Conservation (phyloP, 305 asterid species). For the Andrographis paniculata region DNA sequence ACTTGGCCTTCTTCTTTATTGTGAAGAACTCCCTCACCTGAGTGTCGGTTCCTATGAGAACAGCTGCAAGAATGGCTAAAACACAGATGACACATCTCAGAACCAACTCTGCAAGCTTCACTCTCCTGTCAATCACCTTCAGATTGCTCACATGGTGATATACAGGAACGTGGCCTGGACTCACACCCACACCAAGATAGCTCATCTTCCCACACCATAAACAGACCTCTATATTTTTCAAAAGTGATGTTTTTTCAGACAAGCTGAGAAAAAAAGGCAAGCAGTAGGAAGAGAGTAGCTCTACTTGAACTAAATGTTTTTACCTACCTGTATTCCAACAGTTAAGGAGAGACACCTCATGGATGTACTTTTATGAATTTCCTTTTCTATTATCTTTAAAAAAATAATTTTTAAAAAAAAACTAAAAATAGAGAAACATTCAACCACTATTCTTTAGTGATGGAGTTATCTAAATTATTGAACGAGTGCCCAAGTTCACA, state of each 20-base stretch:
- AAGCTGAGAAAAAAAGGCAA: no score
- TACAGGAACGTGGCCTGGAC: constrained; percentile 85
- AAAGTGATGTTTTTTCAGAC: background rate
- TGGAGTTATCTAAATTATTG: no score
- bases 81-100: constrained; percentile 54
- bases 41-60: constrained; percentile 58
- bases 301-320: no score
- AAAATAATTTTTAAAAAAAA: no score
- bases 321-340: no score
- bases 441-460: no score
- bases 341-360: no score
- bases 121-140: constrained; percentile 50
- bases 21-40: constrained; percentile 75
- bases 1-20: constrained; percentile 58
- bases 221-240: background rate
- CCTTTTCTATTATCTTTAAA: no score
- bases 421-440: no score
- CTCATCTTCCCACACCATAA: constrained; percentile 31
- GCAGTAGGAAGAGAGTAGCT: no score
- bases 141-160: constrained; percentile 42
- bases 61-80: constrained; percentile 49
- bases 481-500: no score
- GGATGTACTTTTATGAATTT: no score
- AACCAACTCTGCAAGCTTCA: constrained; percentile 49
- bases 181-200: constrained; percentile 75